Evolutionary conservation across 257 asterid genomes (phyloP).

Genomic region (Salvia miltiorrhiza): DNA sequence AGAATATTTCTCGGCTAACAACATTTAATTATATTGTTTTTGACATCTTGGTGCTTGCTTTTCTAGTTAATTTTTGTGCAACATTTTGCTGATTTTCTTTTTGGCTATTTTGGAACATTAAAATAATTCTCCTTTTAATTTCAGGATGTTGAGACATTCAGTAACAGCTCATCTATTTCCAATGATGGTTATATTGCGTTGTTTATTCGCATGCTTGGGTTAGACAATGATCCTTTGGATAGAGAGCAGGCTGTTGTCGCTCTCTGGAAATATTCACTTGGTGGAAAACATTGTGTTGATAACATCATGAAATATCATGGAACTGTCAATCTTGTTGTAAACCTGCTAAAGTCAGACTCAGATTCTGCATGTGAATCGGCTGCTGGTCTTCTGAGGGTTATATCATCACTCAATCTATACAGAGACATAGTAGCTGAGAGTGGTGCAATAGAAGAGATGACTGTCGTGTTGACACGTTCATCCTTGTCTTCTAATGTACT

Average conservation of each 20-base stretch:
- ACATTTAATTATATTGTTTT: neutral
- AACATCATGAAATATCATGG: conserved; percentile 65
- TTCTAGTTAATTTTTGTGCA: neutral
- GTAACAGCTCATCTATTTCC: conserved; percentile 32
- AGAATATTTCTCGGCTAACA: too few species aligned
- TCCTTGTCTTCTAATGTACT: conserved; percentile 57
- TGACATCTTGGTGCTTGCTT: neutral
- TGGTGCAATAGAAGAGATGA: conserved; percentile 82
- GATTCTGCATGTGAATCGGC: conserved; percentile 86
- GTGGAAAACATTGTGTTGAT: conserved; percentile 70
- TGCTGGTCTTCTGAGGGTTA: conserved; percentile 64
- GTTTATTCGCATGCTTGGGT: conserved; percentile 82
- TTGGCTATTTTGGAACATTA: neutral
- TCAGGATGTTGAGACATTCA: conserved; percentile 52
- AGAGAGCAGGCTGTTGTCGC: conserved; percentile 76
- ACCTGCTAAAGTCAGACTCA: conserved; percentile 66
- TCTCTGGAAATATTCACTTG: conserved; percentile 81
- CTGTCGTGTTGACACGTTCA: conserved; percentile 53
- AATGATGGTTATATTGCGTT: conserved; percentile 53
- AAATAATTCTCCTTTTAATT: conserved; percentile 16
- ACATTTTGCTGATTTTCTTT: neutral
- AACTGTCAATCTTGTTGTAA: conserved; percentile 65
- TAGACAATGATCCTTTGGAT: conserved; percentile 72
- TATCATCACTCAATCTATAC: conserved; percentile 58
- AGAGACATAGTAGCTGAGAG: conserved; percentile 68